Base-by-base conservation (phyloP, 169 alveolate species). In the Theileria parva region DNA sequence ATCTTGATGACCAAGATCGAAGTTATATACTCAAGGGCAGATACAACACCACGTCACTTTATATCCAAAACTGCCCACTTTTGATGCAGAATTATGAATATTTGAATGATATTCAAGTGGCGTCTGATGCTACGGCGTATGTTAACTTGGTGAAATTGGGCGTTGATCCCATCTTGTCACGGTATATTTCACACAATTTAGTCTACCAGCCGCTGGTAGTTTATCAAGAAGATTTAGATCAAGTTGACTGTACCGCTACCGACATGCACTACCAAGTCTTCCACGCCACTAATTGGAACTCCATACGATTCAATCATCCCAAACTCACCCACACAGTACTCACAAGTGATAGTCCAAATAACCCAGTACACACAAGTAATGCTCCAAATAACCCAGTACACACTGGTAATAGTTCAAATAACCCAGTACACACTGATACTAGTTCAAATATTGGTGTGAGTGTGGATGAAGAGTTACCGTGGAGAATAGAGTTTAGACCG, bases 401-500 rank as follows among this genome's bases (percentile, higher is more conserved):
- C 74, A 19, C 73, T n/a, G n/a, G n/a, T n/a, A n/a, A n/a, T n/a
- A n/a, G n/a, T n/a, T n/a, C n/a, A n/a, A n/a, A n/a, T n/a, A n/a
- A 44, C 53, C 12, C 53, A 44, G 15, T 44, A 44, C 53, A 77
- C 74, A 19, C 74, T n/a, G n/a, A n/a, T n/a, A n/a, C n/a, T n/a
- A n/a, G n/a, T n/a, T n/a, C n/a, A n/a, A n/a, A n/a, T n/a, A n/a
- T n/a, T 32, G 37, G 61, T 32, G 84, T 77, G 28, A 50, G 70
- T 21, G 74, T 83, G 19, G 51, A 50, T 55, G 63, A 91, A 27
- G 95, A 96, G 3, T 66, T 74, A 7, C 88, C 88, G 0, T 98
- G 98, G 98, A 94, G 99, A 83, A 97, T 97, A 0, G 99, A 97
- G 86, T 94, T 98, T 68, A 87, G 99, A 34, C 93, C 98, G 0